Base-by-base conservation (phyloP, 768 basidiomycete species). In the Guyanaporus albipodus region DNA sequence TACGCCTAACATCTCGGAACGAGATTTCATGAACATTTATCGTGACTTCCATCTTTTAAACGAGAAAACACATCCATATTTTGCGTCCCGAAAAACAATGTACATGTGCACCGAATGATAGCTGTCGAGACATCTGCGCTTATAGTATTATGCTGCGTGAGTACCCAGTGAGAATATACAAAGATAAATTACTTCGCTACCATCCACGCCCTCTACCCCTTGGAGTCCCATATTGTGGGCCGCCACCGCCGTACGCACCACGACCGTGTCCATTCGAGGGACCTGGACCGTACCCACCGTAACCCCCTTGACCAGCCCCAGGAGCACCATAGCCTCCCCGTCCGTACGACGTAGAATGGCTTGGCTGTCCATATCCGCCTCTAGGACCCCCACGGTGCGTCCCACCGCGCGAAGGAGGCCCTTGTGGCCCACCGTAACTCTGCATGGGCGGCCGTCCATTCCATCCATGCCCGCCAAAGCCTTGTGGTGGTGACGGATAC, bases 151-250 rank as follows among this genome's bases (percentile, higher is more conserved):
- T 49, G 35, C 4, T 33, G 7, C 27, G 27, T 28, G 6, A 6
- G 31, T 1, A 12, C n/a, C n/a, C n/a, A n/a, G 37, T 35, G 32
- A 40, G 23, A 51, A 54, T 53, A 64, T 60, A 54, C 56, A 49
- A 31, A 26, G 15, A 55, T 60, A 58, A 55, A 39, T 68, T 70
- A 72, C 59, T 68, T 11, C 15, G 8, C 49, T 56, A 64, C 66
- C 76, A 73, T 21, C 69, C 64, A 31, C 80, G 69, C 9, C 78
- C 82, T 56, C 80, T 68, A 23, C 77, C 77, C 46, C 79, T 57
- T 4, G 66, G 51, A 27, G 56, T 32, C 40, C 59, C 67, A 39
- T 71, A 37, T 19, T 55, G 53, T 38, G 55, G 28, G 2, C 59
- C 69, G 46, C 70, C 56, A 7, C 56, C 68, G 17, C 70, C 66